Evolutionary conservation across 306 rosid species (phyloP).

Genomic region (Mimosa pudica): DNA sequence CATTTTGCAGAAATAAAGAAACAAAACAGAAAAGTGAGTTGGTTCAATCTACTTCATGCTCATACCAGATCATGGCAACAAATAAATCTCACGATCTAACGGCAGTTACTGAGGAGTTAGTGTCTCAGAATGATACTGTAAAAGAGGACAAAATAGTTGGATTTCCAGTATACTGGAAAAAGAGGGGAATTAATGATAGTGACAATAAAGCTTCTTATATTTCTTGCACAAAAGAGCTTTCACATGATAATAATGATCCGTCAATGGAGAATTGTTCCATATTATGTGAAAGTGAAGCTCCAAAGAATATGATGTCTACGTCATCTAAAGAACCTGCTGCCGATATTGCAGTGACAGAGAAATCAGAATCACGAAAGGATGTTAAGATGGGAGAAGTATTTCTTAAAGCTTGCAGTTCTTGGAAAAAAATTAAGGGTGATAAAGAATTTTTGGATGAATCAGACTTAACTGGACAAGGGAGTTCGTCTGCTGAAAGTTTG

Average conservation of each 20-base stretch:
- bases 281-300: slow-evolving; percentile 36
- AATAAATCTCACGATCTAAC: slow-evolving; percentile 33
- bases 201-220: slow-evolving; percentile 16
- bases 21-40: slow-evolving; percentile 4
- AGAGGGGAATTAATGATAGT: slow-evolving; percentile 3
- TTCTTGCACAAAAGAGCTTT: slow-evolving; percentile 31
- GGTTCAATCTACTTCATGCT: slow-evolving; percentile 34
- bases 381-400: slow-evolving; percentile 41
- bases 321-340: slow-evolving; percentile 12
- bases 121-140: neutral
- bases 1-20: slow-evolving; percentile 44
- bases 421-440: slow-evolving; percentile 43
- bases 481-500: slow-evolving; percentile 43
- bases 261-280: slow-evolving; percentile 25
- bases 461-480: slow-evolving; percentile 48
- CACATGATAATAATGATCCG: slow-evolving; percentile 17
- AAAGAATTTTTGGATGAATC: slow-evolving; percentile 44
- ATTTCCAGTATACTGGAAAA: neutral
- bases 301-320: slow-evolving; percentile 31
- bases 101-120: slow-evolving; percentile 40
- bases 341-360: slow-evolving; percentile 30
- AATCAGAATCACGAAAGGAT: slow-evolving; percentile 31
- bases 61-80: slow-evolving; percentile 36
- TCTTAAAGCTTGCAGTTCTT: slow-evolving; percentile 43
- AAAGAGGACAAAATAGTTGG: neutral